phyloP scores from a whole-genome alignment of 768 basidiomycete genomes.

The Psilocybe subaeruginosa region DNA sequence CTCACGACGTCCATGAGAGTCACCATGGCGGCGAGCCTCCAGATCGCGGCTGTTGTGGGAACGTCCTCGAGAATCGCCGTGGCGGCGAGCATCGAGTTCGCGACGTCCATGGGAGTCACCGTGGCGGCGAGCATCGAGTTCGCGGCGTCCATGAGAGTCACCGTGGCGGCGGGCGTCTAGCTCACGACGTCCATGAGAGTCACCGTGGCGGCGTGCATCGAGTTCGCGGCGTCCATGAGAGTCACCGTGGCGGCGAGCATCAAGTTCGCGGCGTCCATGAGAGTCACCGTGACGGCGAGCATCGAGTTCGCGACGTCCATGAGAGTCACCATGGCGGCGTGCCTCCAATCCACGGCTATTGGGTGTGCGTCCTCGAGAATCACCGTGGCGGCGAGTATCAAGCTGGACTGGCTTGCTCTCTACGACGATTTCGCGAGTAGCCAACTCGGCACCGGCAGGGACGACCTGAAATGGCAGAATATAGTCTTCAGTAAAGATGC shows the following conservation, averaged over 20 bases:
- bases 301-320: neutral
- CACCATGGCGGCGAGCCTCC: slow-evolving; percentile 7
- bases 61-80: slow-evolving; percentile 1
- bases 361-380: neutral
- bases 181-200: neutral
- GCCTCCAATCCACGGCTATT: neutral
- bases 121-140: slow-evolving; percentile 5
- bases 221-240: neutral
- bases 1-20: neutral
- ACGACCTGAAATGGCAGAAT: neutral
- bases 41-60: neutral
- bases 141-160: neutral
- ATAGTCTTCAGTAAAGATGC: neutral
- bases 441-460: slow-evolving; percentile 6
- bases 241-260: slow-evolving; percentile 4
- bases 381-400: slow-evolving; percentile 7
- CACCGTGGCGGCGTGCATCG: slow-evolving; percentile 6
- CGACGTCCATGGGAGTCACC: neutral
- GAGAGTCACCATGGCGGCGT: slow-evolving; percentile 7
- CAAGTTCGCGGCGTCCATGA: slow-evolving; percentile 1
- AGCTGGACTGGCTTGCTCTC: slow-evolving; percentile 1
- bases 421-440: slow-evolving; percentile 4
- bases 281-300: slow-evolving; percentile 7
- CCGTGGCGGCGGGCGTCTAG: slow-evolving; percentile 4
- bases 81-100: neutral